Conservation (phyloP, 805 yeast species). For the Kregervanrija fluxuum region DNA sequence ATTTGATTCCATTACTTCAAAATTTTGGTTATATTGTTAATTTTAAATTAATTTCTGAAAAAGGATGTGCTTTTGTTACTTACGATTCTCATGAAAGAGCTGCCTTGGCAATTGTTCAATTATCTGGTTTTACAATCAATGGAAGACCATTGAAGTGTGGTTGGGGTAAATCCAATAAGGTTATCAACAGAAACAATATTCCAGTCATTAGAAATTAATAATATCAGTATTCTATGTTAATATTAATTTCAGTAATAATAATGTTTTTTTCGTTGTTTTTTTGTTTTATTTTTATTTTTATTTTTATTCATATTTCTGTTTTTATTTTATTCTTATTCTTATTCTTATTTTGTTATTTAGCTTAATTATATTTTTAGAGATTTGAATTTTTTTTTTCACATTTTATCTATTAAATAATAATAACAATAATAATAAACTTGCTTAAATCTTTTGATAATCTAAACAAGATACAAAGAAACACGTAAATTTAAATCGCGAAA, state of each 20-base stretch:
- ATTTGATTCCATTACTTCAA: slow-evolving; percentile 65
- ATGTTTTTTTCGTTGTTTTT: neutral
- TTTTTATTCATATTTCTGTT: neutral
- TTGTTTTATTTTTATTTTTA: neutral
- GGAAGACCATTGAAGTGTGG: slow-evolving; percentile 79
- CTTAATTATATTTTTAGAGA: too few relatives aligned
- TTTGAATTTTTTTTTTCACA: too few relatives aligned
- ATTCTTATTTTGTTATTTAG: too few relatives aligned
- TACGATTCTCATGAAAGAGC: slow-evolving; percentile 85
- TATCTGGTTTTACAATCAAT: slow-evolving; percentile 61
- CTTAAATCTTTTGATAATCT: too few relatives aligned
- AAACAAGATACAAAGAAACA: too few relatives aligned
- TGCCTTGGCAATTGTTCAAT: slow-evolving; percentile 77
- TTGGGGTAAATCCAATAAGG: slow-evolving; percentile 58
- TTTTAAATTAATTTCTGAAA: slow-evolving; percentile 71
- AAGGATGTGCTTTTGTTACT: slow-evolving; percentile 84
- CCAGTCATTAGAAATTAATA: slow-evolving; percentile 3
- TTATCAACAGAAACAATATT: slow-evolving; percentile 1
- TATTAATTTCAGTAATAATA: neutral
- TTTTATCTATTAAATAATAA: too few relatives aligned
- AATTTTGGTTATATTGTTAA: slow-evolving; percentile 80
- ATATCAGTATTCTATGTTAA: neutral
- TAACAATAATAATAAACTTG: too few relatives aligned
- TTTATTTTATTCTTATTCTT: neutral
- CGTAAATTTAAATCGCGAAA: too few relatives aligned